Percentiles rank a stretch among this genome's conserved stretches.
phyloP scores from a whole-genome alignment of 306 rosid species.

The Biancaea sappan region DNA sequence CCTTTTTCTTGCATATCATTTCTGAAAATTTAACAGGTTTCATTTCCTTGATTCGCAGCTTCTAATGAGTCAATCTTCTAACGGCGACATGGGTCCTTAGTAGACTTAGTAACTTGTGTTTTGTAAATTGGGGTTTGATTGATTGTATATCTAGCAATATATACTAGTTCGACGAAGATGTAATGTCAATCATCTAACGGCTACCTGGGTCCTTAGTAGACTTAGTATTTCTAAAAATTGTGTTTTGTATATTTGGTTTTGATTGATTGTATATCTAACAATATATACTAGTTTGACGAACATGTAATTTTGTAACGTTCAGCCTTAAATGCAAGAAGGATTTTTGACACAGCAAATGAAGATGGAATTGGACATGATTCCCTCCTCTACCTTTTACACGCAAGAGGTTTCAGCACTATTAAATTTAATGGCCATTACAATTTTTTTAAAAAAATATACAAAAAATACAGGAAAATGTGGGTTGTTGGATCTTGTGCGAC shows the following conservation, averaged over 20 bases:
- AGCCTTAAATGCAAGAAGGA: background rate
- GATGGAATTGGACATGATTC: too few relatives aligned
- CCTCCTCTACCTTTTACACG: too few relatives aligned
- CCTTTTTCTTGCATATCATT: background rate
- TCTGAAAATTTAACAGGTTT: background rate
- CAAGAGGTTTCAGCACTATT: too few relatives aligned
- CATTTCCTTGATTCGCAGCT: slow-evolving; percentile 49
- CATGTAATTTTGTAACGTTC: background rate
- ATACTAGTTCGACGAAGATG: slow-evolving; percentile 5
- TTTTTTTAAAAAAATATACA: too few relatives aligned
- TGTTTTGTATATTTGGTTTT: slow-evolving; percentile 23
- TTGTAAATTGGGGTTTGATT: slow-evolving; percentile 22
- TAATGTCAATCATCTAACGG: slow-evolving; percentile 47
- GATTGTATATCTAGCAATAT: background rate
- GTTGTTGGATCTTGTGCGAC: too few relatives aligned
- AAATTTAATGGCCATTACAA: too few relatives aligned
- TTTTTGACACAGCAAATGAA: background rate
- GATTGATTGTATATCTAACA: slow-evolving; percentile 16
- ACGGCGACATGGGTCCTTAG: background rate
- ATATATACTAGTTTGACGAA: background rate
- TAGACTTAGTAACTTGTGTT: background rate
- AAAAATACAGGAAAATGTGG: too few relatives aligned
- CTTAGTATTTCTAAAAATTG: background rate
- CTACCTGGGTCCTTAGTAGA: background rate
- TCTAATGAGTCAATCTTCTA: slow-evolving; percentile 60